These are phyloP conservation scores for Fagus sylvatica DNA, from an alignment of 306 rosid genomes.

Conservation along the genomic window DNA sequence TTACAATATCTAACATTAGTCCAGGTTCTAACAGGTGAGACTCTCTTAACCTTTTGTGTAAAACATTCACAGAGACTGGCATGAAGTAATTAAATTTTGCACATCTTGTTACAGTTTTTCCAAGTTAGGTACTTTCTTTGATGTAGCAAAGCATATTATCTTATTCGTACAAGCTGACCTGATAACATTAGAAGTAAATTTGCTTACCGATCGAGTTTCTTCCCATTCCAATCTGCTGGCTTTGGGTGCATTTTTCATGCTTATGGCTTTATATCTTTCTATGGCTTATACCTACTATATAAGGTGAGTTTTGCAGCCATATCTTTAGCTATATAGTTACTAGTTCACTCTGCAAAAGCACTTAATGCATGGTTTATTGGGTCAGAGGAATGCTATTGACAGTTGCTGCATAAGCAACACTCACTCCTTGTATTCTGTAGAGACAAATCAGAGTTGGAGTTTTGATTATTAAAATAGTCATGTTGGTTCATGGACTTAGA, in stretches of 20 bases:
- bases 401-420: not conserved
- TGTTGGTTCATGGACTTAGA: slow-evolving; percentile 13
- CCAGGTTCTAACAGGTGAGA: slow-evolving; percentile 71
- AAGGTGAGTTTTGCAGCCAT: slow-evolving; percentile 54
- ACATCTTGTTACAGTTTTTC: not conserved
- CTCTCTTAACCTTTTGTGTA: not conserved
- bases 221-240: slow-evolving; percentile 53
- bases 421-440: not conserved
- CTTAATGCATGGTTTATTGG: not conserved
- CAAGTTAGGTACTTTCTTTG: no score
- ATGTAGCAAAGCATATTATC: not conserved
- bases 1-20: slow-evolving; percentile 72
- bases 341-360: slow-evolving; percentile 5
- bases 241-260: slow-evolving; percentile 87
- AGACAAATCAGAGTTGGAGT: not conserved
- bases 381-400: not conserved
- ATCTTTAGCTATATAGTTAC: slow-evolving; percentile 8
- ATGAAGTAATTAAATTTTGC: not conserved
- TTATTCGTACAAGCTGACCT: not conserved
- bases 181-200: not conserved
- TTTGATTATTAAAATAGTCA: slow-evolving; percentile 8
- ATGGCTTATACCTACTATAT: slow-evolving; percentile 70
- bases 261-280: slow-evolving; percentile 80
- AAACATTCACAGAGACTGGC: not conserved
- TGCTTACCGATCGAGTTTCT: slow-evolving; percentile 29